phyloP scores from a whole-genome alignment of 2,329 filamentous ascomycete genomes.

The Cadophora luteo-olivacea region DNA sequence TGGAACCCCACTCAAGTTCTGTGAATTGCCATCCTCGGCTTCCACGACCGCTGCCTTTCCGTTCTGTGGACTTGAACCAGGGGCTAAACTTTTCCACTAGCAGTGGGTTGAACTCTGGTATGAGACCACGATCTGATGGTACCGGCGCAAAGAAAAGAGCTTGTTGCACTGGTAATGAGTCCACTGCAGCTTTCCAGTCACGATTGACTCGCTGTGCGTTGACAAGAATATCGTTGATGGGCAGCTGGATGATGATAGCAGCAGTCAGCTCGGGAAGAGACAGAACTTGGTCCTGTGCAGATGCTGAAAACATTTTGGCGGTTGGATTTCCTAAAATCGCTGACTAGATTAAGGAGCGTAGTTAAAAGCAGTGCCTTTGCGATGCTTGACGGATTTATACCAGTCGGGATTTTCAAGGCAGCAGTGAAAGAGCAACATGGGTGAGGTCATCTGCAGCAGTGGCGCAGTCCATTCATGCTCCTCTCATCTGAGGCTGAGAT shows the following conservation, averaged over 20 bases:
- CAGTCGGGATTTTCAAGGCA: background rate
- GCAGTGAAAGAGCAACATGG: background rate
- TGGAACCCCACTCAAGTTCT: conserved; percentile 19
- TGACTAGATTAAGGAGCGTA: background rate
- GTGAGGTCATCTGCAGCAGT: background rate
- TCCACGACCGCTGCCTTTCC: background rate
- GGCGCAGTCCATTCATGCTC: background rate
- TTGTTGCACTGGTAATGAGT: conserved; percentile 16
- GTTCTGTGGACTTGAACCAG: conserved; percentile 20
- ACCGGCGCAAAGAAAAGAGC: conserved; percentile 25
- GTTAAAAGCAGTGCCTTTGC: background rate
- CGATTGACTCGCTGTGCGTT: conserved; percentile 25
- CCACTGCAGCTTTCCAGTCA: conserved; percentile 20
- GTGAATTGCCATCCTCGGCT: conserved; percentile 9
- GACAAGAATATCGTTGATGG: conserved; percentile 25
- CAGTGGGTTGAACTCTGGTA: conserved; percentile 23
- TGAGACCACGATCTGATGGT: background rate
- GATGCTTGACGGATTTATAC: background rate
- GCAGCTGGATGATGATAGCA: conserved; percentile 27
- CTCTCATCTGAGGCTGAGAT: background rate
- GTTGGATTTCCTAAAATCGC: background rate
- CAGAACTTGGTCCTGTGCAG: conserved; percentile 17
- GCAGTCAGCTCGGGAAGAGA: conserved; percentile 24
- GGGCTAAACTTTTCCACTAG: conserved; percentile 18
- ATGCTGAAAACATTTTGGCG: background rate